Conservation (phyloP, 2,329 filamentous ascomycete genomes). For the Phyllosticta paracitricarpa region DNA sequence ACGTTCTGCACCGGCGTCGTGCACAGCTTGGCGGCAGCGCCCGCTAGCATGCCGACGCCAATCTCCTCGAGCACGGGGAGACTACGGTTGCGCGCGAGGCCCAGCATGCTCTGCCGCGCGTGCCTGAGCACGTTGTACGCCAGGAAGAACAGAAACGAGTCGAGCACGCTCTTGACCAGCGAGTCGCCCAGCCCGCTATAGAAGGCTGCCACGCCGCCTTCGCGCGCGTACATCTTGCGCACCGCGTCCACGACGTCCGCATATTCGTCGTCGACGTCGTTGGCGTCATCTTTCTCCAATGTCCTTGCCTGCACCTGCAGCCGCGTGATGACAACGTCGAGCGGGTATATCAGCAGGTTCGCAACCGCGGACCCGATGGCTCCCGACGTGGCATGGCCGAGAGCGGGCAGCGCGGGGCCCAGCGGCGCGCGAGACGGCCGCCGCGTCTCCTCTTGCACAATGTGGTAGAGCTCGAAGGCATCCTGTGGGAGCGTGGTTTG, state of each 20-base stretch:
- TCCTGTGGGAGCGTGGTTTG: slow-evolving; percentile 18
- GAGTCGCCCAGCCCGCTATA: slow-evolving; percentile 42
- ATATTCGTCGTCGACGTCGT: slow-evolving; percentile 43
- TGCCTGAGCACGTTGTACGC: slow-evolving; percentile 57
- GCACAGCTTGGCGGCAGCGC: slow-evolving; percentile 62
- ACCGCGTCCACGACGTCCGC: slow-evolving; percentile 58
- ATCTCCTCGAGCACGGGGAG: slow-evolving; percentile 63
- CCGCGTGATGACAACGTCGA: slow-evolving; percentile 71
- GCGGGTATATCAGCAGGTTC: slow-evolving; percentile 68
- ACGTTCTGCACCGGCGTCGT: slow-evolving; percentile 77
- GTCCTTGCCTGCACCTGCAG: slow-evolving; percentile 64
- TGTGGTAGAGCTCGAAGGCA: slow-evolving; percentile 33
- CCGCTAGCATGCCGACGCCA: slow-evolving; percentile 61
- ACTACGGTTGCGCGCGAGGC: slow-evolving; percentile 18
- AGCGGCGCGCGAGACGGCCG: slow-evolving; percentile 13
- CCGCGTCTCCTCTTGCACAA: slow-evolving; percentile 26
- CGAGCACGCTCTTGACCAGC: slow-evolving; percentile 41
- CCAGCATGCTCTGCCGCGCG: slow-evolving; percentile 19
- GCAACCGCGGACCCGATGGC: slow-evolving; percentile 69
- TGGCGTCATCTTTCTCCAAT: slow-evolving; percentile 15
- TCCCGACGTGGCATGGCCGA: slow-evolving; percentile 75
- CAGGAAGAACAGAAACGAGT: slow-evolving; percentile 80
- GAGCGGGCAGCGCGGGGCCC: slow-evolving; percentile 53
- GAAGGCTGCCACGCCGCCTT: slow-evolving; percentile 61
- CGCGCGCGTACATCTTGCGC: slow-evolving; percentile 56